phyloP scores from a whole-genome alignment of 495 filamentous ascomycete genomes.

The Cercophora samala region DNA sequence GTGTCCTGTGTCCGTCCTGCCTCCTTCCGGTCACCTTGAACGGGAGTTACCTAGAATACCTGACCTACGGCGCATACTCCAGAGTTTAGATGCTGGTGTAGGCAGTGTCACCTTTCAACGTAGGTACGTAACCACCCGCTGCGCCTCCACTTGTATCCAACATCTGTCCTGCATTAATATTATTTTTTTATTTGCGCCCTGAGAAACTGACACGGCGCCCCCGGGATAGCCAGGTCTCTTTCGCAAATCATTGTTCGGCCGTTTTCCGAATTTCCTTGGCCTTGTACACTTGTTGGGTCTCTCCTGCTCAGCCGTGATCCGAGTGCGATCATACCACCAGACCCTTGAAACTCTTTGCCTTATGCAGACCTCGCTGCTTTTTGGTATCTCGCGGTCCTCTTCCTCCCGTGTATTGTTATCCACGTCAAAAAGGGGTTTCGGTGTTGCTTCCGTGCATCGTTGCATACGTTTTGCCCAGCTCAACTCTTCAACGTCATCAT shows the following conservation, averaged over 20 bases:
- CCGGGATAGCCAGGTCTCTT: conserved; percentile 25
- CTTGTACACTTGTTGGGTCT: conserved; percentile 4
- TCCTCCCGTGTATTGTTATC: neutral
- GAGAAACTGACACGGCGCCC: conserved; percentile 24
- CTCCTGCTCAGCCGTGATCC: conserved; percentile 1
- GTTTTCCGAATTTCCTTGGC: conserved; percentile 12
- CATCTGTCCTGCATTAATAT: conserved; percentile 1
- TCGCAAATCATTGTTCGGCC: conserved; percentile 12
- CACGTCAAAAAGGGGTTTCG: neutral
- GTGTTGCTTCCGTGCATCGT: neutral
- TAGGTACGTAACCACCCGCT: neutral
- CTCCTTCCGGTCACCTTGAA: neutral
- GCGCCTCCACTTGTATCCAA: neutral
- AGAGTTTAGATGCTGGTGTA: neutral
- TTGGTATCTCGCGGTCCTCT: neutral
- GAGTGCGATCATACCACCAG: conserved; percentile 1
- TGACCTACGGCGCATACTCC: neutral
- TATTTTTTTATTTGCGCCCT: neutral
- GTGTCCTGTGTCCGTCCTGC: neutral
- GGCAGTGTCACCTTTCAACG: neutral
- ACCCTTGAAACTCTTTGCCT: neutral
- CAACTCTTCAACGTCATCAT: neutral
- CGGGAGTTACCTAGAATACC: neutral
- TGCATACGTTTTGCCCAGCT: neutral
- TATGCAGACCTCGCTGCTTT: conserved; percentile 4